Conservation (phyloP, 345 rosid genomes). For the Boechera divaricarpa region DNA sequence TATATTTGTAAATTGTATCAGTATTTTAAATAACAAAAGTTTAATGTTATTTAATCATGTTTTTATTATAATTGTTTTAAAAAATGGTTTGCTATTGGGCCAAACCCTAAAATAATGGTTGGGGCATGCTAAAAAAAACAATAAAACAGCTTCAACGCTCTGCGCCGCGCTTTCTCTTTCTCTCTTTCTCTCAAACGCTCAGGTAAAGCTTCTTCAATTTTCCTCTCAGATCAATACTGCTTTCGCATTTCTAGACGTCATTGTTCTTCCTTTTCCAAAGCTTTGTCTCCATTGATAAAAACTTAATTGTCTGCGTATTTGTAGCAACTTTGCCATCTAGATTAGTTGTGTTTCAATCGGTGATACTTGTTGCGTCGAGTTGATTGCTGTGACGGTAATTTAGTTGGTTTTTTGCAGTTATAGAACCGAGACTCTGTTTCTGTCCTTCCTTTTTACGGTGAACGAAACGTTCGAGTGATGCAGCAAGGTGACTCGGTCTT, state of each 20-base stretch:
- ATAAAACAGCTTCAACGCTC: constrained; percentile 28
- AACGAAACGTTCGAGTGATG: constrained; percentile 31
- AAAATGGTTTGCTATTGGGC: background rate
- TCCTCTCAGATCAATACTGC: background rate
- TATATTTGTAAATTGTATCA: background rate
- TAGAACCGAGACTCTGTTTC: background rate
- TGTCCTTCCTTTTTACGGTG: background rate
- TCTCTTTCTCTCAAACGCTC: constrained; percentile 23
- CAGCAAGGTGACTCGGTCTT: constrained; percentile 41
- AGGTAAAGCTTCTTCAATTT: constrained; percentile 19
- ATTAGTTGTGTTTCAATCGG: background rate
- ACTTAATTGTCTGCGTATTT: background rate
- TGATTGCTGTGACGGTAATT: constrained; percentile 4
- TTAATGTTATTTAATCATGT: background rate
- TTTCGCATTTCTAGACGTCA: constrained; percentile 7
- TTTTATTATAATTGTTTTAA: no score
- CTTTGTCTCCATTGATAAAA: background rate
- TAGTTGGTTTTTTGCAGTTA: background rate
- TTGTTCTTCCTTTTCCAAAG: background rate
- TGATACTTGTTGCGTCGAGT: background rate
- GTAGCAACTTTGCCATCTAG: background rate
- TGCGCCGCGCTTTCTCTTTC: constrained; percentile 31
- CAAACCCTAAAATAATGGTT: constrained; percentile 35
- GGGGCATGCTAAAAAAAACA: background rate
- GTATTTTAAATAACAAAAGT: background rate